Evolutionary conservation across 768 basidiomycete species (phyloP).

Genomic region (Mycena floridula): DNA sequence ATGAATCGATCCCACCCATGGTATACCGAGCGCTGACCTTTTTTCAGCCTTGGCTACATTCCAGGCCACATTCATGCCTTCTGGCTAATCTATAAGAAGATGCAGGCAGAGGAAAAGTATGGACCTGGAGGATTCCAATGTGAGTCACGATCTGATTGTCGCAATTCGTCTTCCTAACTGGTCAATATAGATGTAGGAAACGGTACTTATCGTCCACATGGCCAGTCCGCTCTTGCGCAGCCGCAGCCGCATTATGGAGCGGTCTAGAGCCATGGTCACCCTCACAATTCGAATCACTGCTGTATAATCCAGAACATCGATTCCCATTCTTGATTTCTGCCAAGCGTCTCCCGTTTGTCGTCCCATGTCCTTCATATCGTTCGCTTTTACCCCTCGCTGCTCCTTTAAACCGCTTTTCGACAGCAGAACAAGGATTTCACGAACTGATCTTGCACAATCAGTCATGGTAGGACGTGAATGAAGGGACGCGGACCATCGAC

Average conservation of each 20-base stretch:
- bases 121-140: conserved; percentile 73
- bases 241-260: conserved; percentile 14
- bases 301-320: too few relatives aligned
- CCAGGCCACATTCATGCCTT: conserved; percentile 68
- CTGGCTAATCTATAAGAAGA: conserved; percentile 88
- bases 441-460: too few relatives aligned
- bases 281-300: too few relatives aligned
- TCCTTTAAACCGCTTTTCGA: too few relatives aligned
- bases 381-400: too few relatives aligned
- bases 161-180: neutral
- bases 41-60: conserved; percentile 67
- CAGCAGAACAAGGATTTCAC: too few relatives aligned
- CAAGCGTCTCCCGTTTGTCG: too few relatives aligned
- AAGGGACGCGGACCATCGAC: too few relatives aligned
- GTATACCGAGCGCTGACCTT: neutral
- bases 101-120: conserved; percentile 80
- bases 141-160: conserved; percentile 29
- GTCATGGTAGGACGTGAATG: too few relatives aligned
- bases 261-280: too few relatives aligned
- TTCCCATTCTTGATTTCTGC: too few relatives aligned
- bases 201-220: conserved; percentile 19
- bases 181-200: conserved; percentile 19
- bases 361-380: too few relatives aligned
- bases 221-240: conserved; percentile 10
- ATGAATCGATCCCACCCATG: conserved; percentile 21